These are phyloP conservation scores for Dalechampia spathulata DNA, from an alignment of 441 rosid species.

Conservation along the genomic window DNA sequence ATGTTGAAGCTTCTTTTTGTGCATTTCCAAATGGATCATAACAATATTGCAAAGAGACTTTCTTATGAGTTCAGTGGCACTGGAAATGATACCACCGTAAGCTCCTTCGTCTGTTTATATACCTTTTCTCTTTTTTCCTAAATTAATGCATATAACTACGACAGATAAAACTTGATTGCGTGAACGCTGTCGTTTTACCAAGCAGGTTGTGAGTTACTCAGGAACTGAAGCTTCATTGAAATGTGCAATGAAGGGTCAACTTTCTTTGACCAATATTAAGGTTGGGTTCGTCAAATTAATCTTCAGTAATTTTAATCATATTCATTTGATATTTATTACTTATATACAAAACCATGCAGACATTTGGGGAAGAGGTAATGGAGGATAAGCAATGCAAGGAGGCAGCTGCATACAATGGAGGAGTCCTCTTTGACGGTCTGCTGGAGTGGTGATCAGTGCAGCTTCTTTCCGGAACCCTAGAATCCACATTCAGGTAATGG, in stretches of 20 bases:
- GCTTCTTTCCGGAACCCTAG: neutral
- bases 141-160: neutral
- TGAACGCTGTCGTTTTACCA: neutral
- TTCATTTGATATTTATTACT: neutral
- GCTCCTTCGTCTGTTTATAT: too few relatives aligned
- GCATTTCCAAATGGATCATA: constrained; percentile 57
- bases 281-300: constrained; percentile 12
- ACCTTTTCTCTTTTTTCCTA: neutral
- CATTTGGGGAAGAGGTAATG: constrained; percentile 43
- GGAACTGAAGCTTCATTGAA: constrained; percentile 54
- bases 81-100: constrained; percentile 50
- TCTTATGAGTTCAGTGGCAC: constrained; percentile 59
- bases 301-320: neutral
- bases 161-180: neutral
- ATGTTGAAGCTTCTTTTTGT: constrained; percentile 64
- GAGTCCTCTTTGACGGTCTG: too few relatives aligned
- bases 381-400: constrained; percentile 32
- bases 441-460: neutral
- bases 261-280: constrained; percentile 51
- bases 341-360: constrained; percentile 19
- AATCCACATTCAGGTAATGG: too few relatives aligned
- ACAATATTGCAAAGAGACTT: constrained; percentile 61
- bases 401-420: neutral
- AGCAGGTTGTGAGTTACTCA: constrained; percentile 61
- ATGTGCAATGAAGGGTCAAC: constrained; percentile 39